Evolutionary conservation across 1,139 yeast genomes (phyloP).

Genomic region (Pneumocystis sp.): DNA sequence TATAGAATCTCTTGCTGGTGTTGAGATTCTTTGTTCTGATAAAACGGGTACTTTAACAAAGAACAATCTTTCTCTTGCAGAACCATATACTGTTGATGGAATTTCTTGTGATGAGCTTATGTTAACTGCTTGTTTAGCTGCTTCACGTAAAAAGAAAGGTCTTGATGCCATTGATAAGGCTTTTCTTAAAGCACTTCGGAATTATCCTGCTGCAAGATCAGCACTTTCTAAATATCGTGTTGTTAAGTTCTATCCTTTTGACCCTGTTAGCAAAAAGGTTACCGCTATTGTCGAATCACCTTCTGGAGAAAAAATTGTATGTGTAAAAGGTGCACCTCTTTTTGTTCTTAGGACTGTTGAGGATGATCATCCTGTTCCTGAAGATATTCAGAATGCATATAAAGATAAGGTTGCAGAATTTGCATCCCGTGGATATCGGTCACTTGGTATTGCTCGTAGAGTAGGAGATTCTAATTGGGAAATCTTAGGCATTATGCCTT

Average conservation of each 20-base stretch:
- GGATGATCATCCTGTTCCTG: slow-evolving; percentile 54
- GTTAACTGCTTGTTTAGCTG: slow-evolving; percentile 97
- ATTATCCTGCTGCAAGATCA: slow-evolving; percentile 49
- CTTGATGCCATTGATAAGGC: slow-evolving; percentile 96
- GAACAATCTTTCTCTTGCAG: slow-evolving; percentile 90
- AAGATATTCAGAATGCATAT: slow-evolving; percentile 47
- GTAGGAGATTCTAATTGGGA: slow-evolving; percentile 62
- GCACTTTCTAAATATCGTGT: slow-evolving; percentile 54
- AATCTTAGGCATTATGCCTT: slow-evolving; percentile 58
- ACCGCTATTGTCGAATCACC: slow-evolving; percentile 56
- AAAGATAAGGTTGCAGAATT: slow-evolving; percentile 59
- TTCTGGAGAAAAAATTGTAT: slow-evolving; percentile 49
- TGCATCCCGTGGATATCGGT: slow-evolving; percentile 61
- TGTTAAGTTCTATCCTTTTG: slow-evolving; percentile 54
- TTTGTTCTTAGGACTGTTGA: slow-evolving; percentile 56
- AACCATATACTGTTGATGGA: slow-evolving; percentile 98
- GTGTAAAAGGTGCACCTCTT: slow-evolving; percentile 63
- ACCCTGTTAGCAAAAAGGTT: slow-evolving; percentile 59
- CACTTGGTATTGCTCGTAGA: slow-evolving; percentile 61
- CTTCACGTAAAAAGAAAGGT: slow-evolving; percentile 98
- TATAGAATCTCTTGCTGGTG: slow-evolving; percentile 97
- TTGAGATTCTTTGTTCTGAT: slow-evolving; percentile 96
- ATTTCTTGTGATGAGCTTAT: slow-evolving; percentile 93
- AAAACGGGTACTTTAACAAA: slow-evolving; percentile 98
- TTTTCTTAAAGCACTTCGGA: slow-evolving; percentile 68